phyloP scores from a whole-genome alignment of 225 moss, liverwort and hornwort genomes.

The Marchantia paleacea region DNA sequence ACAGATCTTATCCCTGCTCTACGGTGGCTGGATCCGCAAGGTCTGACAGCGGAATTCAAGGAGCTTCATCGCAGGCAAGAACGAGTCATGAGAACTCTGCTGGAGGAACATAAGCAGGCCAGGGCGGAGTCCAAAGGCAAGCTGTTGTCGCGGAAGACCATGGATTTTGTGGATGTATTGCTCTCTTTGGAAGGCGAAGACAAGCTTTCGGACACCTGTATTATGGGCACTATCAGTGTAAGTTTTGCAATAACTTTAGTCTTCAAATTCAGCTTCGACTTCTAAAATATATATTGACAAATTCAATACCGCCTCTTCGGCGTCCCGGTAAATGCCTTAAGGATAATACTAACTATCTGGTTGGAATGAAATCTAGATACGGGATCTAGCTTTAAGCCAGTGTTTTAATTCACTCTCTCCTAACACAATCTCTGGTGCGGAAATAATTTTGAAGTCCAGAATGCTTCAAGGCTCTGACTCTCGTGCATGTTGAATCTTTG shows the following conservation, averaged over 20 bases:
- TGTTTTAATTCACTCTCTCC: too few species aligned
- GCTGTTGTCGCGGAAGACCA: not conserved
- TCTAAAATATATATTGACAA: too few species aligned
- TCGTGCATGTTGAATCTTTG: too few species aligned
- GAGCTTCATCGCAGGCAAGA: slow-evolving; percentile 1
- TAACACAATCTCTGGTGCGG: too few species aligned
- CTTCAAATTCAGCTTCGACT: too few species aligned
- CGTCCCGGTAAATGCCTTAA: too few species aligned
- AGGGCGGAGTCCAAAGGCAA: not conserved
- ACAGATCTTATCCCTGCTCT: slow-evolving; percentile 62
- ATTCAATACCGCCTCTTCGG: too few species aligned
- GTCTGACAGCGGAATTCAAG: not conserved
- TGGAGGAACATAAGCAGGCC: not conserved
- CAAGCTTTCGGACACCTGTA: not conserved
- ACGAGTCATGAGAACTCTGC: not conserved
- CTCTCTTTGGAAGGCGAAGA: not conserved
- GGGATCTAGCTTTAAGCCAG: too few species aligned
- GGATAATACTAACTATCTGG: too few species aligned
- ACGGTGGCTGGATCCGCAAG: slow-evolving; percentile 22
- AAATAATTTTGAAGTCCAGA: too few species aligned
- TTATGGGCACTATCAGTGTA: slow-evolving; percentile 10
- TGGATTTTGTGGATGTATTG: not conserved
- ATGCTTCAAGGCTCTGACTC: too few species aligned
- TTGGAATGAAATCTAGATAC: too few species aligned
- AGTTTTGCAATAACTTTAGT: not conserved